Evolutionary conservation across 139 green algal species (phyloP).

Genomic region (Tetradesmus lagerheimii): DNA sequence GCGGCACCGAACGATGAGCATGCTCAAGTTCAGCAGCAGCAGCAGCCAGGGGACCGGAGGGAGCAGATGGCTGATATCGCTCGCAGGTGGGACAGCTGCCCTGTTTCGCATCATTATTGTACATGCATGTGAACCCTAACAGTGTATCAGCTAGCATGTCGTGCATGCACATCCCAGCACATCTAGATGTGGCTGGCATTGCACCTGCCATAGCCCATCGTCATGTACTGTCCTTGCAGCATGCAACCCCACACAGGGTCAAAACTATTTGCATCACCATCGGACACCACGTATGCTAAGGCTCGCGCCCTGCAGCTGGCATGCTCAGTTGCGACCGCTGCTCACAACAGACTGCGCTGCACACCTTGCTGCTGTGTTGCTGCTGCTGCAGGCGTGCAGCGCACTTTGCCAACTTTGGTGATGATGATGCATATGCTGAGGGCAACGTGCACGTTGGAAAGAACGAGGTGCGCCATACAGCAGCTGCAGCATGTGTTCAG

Average conservation of each 20-base stretch:
- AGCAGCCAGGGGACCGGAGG: slow-evolving; percentile 26
- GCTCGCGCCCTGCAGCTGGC: background rate
- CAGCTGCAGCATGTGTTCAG: slow-evolving; percentile 42
- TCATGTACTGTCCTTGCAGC: background rate
- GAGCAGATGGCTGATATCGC: slow-evolving; percentile 49
- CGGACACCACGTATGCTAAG: background rate
- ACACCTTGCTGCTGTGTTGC: too few relatives aligned
- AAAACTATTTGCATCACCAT: background rate
- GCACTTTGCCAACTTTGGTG: slow-evolving; percentile 73
- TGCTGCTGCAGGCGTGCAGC: slow-evolving; percentile 66
- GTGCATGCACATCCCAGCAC: background rate
- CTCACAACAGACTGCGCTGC: background rate
- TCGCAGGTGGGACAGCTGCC: slow-evolving; percentile 28
- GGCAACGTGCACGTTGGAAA: slow-evolving; percentile 61
- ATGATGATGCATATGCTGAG: slow-evolving; percentile 37
- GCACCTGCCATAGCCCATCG: background rate
- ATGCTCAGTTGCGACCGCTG: background rate
- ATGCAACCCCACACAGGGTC: too few relatives aligned
- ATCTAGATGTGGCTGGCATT: background rate
- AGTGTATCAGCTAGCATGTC: background rate
- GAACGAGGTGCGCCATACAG: slow-evolving; percentile 37
- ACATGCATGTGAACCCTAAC: too few relatives aligned
- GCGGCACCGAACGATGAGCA: background rate
- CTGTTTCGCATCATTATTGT: background rate
- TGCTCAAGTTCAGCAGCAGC: background rate